A percentile compares a stretch with the other conserved stretches of the same genome.
Conservation (phyloP, 768 basidiomycete genomes). For the Russula griseocarnosa region DNA sequence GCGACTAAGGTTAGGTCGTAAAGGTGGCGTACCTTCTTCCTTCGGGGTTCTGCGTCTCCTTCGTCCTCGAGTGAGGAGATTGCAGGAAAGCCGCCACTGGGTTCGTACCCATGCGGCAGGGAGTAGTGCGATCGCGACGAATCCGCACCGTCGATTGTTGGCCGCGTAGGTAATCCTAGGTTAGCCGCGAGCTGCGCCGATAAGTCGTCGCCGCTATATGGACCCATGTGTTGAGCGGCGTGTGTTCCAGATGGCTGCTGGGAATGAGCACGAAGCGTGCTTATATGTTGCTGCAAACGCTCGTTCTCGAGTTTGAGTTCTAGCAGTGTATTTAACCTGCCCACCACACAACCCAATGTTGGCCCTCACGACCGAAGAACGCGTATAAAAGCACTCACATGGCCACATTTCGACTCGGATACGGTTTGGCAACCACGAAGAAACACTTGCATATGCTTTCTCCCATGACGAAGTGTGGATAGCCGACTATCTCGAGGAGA, state of each 20-base stretch:
- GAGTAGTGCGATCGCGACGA: constrained; percentile 20
- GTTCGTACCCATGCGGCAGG: constrained; percentile 19
- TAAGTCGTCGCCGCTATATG: constrained; percentile 21
- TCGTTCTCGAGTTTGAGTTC: constrained; percentile 90
- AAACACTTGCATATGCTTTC: constrained; percentile 53
- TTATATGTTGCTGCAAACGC: constrained; percentile 59
- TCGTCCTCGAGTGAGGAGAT: constrained; percentile 40
- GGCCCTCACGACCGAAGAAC: constrained; percentile 10
- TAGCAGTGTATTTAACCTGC: constrained; percentile 65
- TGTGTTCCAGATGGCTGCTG: constrained; percentile 24
- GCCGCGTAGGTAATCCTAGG: constrained; percentile 13
- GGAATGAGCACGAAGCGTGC: constrained; percentile 38
- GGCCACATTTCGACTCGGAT: constrained; percentile 67
- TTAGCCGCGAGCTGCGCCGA: constrained; percentile 17
- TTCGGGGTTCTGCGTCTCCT: constrained; percentile 51
- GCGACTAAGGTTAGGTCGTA: neutral
- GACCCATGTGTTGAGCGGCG: constrained; percentile 24
- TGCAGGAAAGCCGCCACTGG: constrained; percentile 4
- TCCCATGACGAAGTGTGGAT: constrained; percentile 48
- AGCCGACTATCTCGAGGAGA: constrained; percentile 69
- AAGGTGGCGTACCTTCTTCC: constrained; percentile 53
- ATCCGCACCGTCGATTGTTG: constrained; percentile 10
- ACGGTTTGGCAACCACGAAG: constrained; percentile 72
- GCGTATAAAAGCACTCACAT: constrained; percentile 45
- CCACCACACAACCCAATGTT: neutral